Base-by-base conservation (phyloP, 805 yeast genomes). In the Barnettozyma pratensis region DNA sequence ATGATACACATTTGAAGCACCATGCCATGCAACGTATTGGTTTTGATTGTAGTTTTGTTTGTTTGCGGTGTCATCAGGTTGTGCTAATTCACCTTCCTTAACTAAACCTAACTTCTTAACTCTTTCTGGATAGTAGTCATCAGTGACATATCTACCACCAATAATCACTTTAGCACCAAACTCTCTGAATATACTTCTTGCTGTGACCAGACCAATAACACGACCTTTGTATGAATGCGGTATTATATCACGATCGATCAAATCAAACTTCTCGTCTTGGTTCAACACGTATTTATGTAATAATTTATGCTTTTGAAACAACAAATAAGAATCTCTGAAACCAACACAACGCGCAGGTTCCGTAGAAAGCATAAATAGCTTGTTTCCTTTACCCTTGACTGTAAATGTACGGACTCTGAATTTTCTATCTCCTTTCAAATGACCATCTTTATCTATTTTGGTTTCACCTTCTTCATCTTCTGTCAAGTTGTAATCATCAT, bases 331-430 rank as follows among this genome's bases (percentile, higher is more conserved):
- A 63, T 92, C 97, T 57, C 97, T 77, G 69, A 90, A 87, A 4
- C 97, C 98, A 52, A 92, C 89, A 60, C 92, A 81, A 57, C 98
- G 78, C 1, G 99, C 97, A 3, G 97, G 96, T 62, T 94, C 99
- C 0, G 98, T 91, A 3, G 96, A 84, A 42, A 94, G 78, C 96
- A 92, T 91, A 66, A 80, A 94, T 49, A 83, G 73, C 54, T 83
- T 75, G 25, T 81, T 79, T 7, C 96, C 97, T 47, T 80, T 69
- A 14, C 68, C 70, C 26, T 56, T 49, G 7, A 85, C 72, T 6
- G 81, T 82, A 65, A 87, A 87, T 0, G 85, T 77, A 51, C 83
- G 77, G 47, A 84, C 81, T 50, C 91, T 74, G 69, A 78, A 92
- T 59, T 80, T 79, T 54, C 97, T 77, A 14, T 81, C 91, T 4